These are phyloP conservation scores for Phytophthora pisi DNA, from an alignment of 352 stramenopile species.

Conservation along the genomic window DNA sequence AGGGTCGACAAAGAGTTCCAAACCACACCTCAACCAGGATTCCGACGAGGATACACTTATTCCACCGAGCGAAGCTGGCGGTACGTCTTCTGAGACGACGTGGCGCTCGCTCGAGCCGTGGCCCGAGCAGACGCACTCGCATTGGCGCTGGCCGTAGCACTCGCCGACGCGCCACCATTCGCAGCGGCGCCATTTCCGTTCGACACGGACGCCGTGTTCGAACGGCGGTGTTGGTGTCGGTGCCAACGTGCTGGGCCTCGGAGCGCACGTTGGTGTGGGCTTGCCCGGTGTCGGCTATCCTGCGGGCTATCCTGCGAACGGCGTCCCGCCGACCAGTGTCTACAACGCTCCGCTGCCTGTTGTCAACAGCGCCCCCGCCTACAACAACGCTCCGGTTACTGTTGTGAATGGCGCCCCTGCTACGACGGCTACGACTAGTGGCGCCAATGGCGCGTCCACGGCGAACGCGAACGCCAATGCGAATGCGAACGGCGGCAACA, in stretches of 20 bases:
- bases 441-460: neutral
- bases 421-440: neutral
- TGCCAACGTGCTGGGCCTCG: constrained; percentile 3
- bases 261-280: neutral
- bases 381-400: neutral
- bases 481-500: neutral
- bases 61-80: neutral
- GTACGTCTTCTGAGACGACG: neutral
- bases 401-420: neutral
- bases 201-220: neutral
- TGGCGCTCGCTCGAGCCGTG: neutral
- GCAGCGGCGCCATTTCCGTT: neutral
- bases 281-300: neutral
- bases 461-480: neutral
- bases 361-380: neutral
- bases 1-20: too few relatives aligned
- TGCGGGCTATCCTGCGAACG: neutral
- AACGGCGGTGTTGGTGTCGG: neutral
- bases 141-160: neutral
- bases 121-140: neutral
- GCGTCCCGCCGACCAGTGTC: too few relatives aligned
- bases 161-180: constrained; percentile 8
- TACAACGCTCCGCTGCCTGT: neutral
- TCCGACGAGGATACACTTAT: neutral
- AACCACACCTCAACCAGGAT: too few relatives aligned